These are phyloP conservation scores for Pinus taeda DNA, from an alignment of 75 land plant genomes.

Conservation along the genomic window DNA sequence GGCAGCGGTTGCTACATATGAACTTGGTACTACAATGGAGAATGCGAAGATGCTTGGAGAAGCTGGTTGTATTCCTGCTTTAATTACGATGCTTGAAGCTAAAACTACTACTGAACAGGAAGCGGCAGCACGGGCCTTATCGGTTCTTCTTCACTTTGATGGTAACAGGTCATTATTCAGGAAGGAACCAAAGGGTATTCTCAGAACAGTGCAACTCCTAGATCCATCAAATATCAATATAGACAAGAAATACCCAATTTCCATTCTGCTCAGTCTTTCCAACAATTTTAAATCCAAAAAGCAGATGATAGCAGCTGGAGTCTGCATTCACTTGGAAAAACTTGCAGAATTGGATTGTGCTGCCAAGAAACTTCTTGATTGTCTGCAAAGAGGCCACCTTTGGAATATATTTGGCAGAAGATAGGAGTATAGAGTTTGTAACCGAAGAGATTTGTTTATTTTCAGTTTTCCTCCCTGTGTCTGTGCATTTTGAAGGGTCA, in stretches of 20 bases:
- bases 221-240: conserved; percentile 48
- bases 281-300: conserved; percentile 63
- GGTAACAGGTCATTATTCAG: conserved; percentile 50
- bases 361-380: conserved; percentile 70
- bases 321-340: conserved; percentile 41
- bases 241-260: conserved; percentile 59
- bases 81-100: conserved; percentile 72
- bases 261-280: conserved; percentile 47
- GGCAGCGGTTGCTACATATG: conserved; percentile 62
- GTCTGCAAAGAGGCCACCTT: conserved; percentile 48
- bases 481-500: background rate
- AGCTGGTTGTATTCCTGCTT: conserved; percentile 45
- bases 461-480: background rate
- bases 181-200: conserved; percentile 72
- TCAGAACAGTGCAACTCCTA: conserved; percentile 50
- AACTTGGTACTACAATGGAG: conserved; percentile 35
- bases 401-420: conserved; percentile 56
- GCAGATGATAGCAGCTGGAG: conserved; percentile 78
- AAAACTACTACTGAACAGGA: conserved; percentile 69
- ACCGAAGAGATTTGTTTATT: background rate
- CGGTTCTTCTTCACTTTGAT: conserved; percentile 40
- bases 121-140: conserved; percentile 59
- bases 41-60: conserved; percentile 55
- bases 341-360: conserved; percentile 61
- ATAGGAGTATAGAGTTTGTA: background rate